phyloP scores from a whole-genome alignment of 192 early-diverging fungal species.

The Backusella sp. region DNA sequence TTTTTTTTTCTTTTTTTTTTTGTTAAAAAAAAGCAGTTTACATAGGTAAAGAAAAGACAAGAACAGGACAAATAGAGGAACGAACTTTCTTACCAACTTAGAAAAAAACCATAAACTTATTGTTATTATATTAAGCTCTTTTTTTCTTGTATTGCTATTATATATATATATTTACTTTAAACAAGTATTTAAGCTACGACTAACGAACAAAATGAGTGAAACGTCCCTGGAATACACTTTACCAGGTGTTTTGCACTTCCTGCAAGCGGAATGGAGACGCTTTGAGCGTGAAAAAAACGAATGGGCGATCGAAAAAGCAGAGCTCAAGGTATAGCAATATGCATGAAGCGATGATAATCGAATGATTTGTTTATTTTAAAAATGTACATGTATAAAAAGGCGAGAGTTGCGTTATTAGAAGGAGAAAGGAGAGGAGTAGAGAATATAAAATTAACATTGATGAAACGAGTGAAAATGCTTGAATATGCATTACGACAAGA shows the following conservation, averaged over 20 bases:
- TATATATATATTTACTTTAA: neutral
- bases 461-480: conserved; percentile 82
- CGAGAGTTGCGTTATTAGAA: conserved; percentile 71
- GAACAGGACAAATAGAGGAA: neutral
- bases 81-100: neutral
- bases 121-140: neutral
- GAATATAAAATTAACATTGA: conserved; percentile 69
- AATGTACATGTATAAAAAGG: conserved; percentile 42
- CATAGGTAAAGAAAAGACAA: neutral
- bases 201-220: conserved; percentile 14
- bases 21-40: neutral
- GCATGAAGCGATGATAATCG: neutral
- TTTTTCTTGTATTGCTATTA: neutral
- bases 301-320: conserved; percentile 80
- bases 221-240: conserved; percentile 50
- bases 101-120: neutral
- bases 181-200: neutral
- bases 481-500: conserved; percentile 78
- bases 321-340: conserved; percentile 61
- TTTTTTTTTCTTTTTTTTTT: neutral
- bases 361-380: conserved; percentile 7
- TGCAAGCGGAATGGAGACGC: conserved; percentile 80
- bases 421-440: conserved; percentile 78
- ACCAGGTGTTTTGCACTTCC: conserved; percentile 76
- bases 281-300: conserved; percentile 85